Evolutionary conservation across 371 early-diverging fungal genomes (phyloP), one percentile per base, ranked within the genome.

Genomic region (Cokeromyces recurvatus): DNA sequence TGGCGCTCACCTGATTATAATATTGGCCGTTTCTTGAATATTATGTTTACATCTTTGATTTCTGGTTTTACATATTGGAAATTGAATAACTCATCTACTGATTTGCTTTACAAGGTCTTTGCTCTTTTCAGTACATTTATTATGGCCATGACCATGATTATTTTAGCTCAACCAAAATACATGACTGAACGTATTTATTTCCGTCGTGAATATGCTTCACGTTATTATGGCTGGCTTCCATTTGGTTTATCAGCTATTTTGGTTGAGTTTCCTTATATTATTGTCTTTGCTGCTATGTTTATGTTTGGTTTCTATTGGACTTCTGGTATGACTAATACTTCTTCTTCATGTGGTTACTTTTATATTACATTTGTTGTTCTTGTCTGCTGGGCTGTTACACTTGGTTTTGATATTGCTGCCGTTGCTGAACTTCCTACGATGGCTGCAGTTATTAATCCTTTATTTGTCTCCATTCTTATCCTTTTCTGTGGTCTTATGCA

Each of bases 21-120:
- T 56, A 66, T 83, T 55, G 84, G 84, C 38, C 78, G 81, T 46
- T 46, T 79, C 42, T 64, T 66, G 36, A 70, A 71, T 43, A 63
- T 70, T 38, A 43, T 59, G 50, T 54, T 76, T 43, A 63, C 70
- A 49, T 82, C 76, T 9, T 63, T 86, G 6, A 66, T 85, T 23
- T 72, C 83, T 45, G 89, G 88, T 15, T 83, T 91, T 68, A 73
- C 88, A 4, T 91, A 82, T 60, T 85, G 72, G 77, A 77, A 82
- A 31, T 58, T 80, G 2, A 64, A 66, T 8, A 16, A 64, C 42
- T 62, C 82, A n/a, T 60, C 78, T 12, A 46, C 72, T 12, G 89
- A 87, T 43, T 68, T 85, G 49, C 83, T 81, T 43, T 84, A 84
- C 55, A 69, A 82, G 37, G 66, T 85, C 38, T 88, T 89, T 53